Base-by-base conservation (phyloP, 768 basidiomycete genomes). In the Rhodotorula sphaerocarpa region DNA sequence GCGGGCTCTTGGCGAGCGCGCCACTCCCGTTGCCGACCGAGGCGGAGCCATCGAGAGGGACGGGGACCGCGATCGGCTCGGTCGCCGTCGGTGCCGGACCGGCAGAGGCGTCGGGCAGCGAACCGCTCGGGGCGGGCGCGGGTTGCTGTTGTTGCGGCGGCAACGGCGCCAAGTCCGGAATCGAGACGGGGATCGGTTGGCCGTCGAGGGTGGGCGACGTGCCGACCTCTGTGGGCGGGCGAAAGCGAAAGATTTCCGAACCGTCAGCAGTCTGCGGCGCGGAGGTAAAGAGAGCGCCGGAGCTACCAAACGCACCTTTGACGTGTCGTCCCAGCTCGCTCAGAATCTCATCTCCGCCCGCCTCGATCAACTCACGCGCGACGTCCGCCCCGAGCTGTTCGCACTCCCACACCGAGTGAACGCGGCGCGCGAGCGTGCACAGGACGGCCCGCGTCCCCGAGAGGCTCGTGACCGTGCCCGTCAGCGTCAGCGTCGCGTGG, bases 401-500 rank as follows among this genome's bases (percentile, higher is more conserved):
- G 1, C 84, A 87, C 20, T 87, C 84, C 64, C 79, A 78, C 5
- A 75, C 72, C 50, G 74, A 80, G 11, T 66, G 71, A 25, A 95
- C 82, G 31, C 72, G 75, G 57, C 80, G 80, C 57, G 75, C 78
- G 54, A 86, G 64, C 1, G 81, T 80, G 66, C 84, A 79, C 69
- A 90, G 79, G 55, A 93, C 84, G 69, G 91, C 88, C 12, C 74
- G 75, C 28, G 72, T 74, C 1, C 93, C 93, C 66, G 84, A 82
- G 15, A 96, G 77, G 23, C 85, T 83, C 5, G 93, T 96, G 39
- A 97, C 88, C 54, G 86, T 86, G 0, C 86, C 88, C 7, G 83
- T 83, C 52, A 97, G 75, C 55, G 78, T 80, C 62, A 99, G 76
- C 44, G 70, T 71, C 72, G 53, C 67, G 43, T 39, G 73, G 63